Conservation (phyloP, 768 basidiomycete genomes). For the Suillus subluteus region DNA sequence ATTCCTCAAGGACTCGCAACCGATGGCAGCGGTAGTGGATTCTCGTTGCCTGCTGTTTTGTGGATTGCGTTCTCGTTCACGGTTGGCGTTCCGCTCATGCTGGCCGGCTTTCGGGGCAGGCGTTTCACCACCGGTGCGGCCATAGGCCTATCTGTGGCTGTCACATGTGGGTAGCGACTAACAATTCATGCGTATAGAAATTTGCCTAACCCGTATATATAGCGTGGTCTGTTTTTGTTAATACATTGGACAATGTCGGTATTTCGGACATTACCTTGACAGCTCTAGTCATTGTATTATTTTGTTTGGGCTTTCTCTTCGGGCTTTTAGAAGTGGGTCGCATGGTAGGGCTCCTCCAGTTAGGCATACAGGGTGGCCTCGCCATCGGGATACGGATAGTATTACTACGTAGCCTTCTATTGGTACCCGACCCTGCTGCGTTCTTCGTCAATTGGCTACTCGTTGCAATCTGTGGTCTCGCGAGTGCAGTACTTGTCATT, state of each 20-base stretch:
- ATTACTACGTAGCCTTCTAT: slow-evolving; percentile 52
- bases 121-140: slow-evolving; percentile 59
- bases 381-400: slow-evolving; percentile 59
- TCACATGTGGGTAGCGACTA: slow-evolving; percentile 43
- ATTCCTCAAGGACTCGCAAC: slow-evolving; percentile 59
- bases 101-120: slow-evolving; percentile 60
- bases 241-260: slow-evolving; percentile 51
- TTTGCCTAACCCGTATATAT: not conserved
- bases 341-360: slow-evolving; percentile 45
- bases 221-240: slow-evolving; percentile 71
- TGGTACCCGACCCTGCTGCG: slow-evolving; percentile 39
- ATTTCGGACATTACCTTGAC: slow-evolving; percentile 57
- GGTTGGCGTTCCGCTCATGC: slow-evolving; percentile 56
- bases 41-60: slow-evolving; percentile 51
- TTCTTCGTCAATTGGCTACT: slow-evolving; percentile 59
- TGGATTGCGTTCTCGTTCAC: slow-evolving; percentile 61
- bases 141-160: slow-evolving; percentile 51
- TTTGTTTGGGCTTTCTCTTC: slow-evolving; percentile 51
- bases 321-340: slow-evolving; percentile 58
- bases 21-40: slow-evolving; percentile 60
- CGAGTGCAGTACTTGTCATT: slow-evolving; percentile 46
- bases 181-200: not conserved
- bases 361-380: slow-evolving; percentile 59
- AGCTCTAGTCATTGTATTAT: slow-evolving; percentile 51
- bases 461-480: slow-evolving; percentile 46